Base-by-base conservation (phyloP, 805 yeast species). In the Starmerella scarabaei region DNA sequence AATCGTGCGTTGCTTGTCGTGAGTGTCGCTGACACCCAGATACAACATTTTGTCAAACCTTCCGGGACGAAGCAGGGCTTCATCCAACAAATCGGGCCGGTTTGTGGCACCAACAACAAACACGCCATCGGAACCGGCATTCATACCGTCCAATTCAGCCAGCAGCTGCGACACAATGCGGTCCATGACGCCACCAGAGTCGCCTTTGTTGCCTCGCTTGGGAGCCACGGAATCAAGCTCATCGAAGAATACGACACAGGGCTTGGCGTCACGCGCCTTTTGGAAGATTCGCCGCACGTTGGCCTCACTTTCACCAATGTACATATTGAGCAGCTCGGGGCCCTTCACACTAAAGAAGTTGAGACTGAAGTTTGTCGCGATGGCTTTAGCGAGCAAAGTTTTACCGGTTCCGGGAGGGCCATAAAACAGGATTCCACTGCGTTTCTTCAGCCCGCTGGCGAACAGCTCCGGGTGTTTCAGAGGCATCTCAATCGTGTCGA, bases 381-480 rank as follows among this genome's bases (percentile, higher is more conserved):
- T 91, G 0, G 97, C 97, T 59, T 91, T 91, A 11, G 98, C 98
- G 43, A 91, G 67, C 21, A 91, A 66, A 0, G 98, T 91, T 57
- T 91, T 91, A 51, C 98, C 98, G 0, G 98, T 91, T 19, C 98
- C 98, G 0, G 98, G 98, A 0, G 98, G 98, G 0, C 98, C 98
- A 62, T 91, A 91, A 58, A 91, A 85, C 47, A 91, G 62, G 29
- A 91, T 81, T 36, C 98, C 98, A 54, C 93, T 78, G 60, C 98
- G 71, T 57, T 88, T 88, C 59, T 91, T 88, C 57, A 91, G 72
- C 0, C 97, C 97, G 34, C 77, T 76, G 37, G 76, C 71, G 60
- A 88, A 88, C 41, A 91, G 63, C 50, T 84, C 93, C 0, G 97
- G 97, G 56, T 81, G 86, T 53, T 82, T 84, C 55, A 88, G 65